Evolutionary conservation across 2,329 filamentous ascomycete genomes (phyloP), one percentile per base, ranked within the genome.

Genomic region (Apiospora rasikravindrae): DNA sequence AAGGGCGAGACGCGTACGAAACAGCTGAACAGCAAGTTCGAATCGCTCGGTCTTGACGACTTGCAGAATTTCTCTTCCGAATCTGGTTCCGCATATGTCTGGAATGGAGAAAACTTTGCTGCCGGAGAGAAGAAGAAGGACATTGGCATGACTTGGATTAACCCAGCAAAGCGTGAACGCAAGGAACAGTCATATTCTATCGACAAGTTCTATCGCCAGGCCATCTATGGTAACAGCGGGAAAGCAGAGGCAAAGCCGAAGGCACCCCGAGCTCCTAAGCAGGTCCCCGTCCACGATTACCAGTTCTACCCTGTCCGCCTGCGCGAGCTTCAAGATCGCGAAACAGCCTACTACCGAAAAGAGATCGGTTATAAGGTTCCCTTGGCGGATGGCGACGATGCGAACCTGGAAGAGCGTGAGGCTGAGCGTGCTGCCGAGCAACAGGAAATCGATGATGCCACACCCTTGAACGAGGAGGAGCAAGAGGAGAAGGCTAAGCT

Each of bases 171-270:
- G 87, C 95, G 96, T 82, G 97, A 99, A 84, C 94, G 96, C 78
- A 99, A 98, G 83, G 96, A 98, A 80, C 95, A 98, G 81, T 95
- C 94, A 6, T 99, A 99, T 81, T 98, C 96, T 0, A 98, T 99
- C 86, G 97, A 99, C 82, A 97, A 98, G 82, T 99, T 99, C 84
- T 99, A 98, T 84, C 93, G 96, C 76, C 92, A 97, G 78, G 94
- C 95, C 13, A 89, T 99, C 79, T 93, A 93, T 77, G 88, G 88
- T 14, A 88, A 90, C 47, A 96, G 94, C 70, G 91, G 94, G 42
- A 81, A 82, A 90, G 92, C 94, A 51, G 95, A 98, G 74, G 89
- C 93, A 37, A 98, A 98, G 82, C 95, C 96, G 11, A 98, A 98
- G 83, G 94, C 96, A 26, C 97, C 96, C n/a, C 91, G 95, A 71